Base-by-base conservation (phyloP, 805 yeast genomes). In the Yamadazyma insecticola region DNA sequence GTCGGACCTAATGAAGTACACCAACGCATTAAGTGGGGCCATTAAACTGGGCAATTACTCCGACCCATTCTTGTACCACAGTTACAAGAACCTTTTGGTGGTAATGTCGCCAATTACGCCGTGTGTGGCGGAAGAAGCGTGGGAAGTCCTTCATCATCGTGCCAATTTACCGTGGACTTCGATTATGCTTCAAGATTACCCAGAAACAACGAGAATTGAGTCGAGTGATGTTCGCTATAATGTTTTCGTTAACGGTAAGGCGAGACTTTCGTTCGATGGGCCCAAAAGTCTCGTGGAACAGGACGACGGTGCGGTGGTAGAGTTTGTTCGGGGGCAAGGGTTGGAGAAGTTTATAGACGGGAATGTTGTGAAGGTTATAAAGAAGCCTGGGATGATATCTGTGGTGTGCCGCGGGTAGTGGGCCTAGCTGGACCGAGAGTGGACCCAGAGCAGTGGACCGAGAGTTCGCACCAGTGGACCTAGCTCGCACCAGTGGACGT, bases 1-100 rank as follows among this genome's bases (percentile, higher is more conserved):
- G 15, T 85, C 97, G 0, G 94, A 88, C 50, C 82, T 77, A 48
- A 90, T 88, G 96, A 92, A 88, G 48, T 53, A 80, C 29, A 81
- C 94, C 7, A 58, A 78, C 44, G 43, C 64, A 2, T 44, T 84
- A 12, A 47, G 53, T 2, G 40, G 51, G 2, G 68, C 72, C 0
- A 25, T 63, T 3, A 67, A 68, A 22, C 22, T 12, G 22, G 44
- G 56, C 1, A 41, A 51, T 4, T 14, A 24, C 1, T 57, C 75
- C 7, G 53, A 59, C 24, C 40, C 53, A 0, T 37, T 85, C n/a
- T 44, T 74, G 8, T 41, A 72, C 35, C 68, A 73, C 27, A 57
- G 73, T 1, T 70, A 70, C 36, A 62, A 69, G 40, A 75, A 72
- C 32, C 58, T 88, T 12, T 45, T 87, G 12, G 63, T 74, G n/a